These are phyloP conservation scores for Yamadazyma olivae DNA, from an alignment of 805 yeast genomes.

Conservation along the genomic window DNA sequence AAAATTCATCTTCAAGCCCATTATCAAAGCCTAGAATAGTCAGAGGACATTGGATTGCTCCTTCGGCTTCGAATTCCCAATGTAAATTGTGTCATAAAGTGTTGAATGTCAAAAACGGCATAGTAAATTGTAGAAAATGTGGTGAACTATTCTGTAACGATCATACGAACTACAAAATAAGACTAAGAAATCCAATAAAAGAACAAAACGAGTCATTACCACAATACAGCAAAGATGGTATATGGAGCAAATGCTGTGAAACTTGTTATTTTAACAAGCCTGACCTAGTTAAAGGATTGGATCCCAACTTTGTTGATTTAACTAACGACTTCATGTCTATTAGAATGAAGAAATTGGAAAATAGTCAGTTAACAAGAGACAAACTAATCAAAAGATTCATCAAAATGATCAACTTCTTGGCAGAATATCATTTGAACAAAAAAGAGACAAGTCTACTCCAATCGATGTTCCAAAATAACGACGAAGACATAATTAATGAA, in stretches of 20 bases:
- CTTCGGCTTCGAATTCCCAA: slow-evolving; percentile 41
- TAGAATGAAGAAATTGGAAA: slow-evolving; percentile 46
- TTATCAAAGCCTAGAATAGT: slow-evolving; percentile 26
- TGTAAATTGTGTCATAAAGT: slow-evolving; percentile 19
- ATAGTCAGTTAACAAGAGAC: slow-evolving; percentile 49
- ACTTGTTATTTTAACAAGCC: slow-evolving; percentile 56
- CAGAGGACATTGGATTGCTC: slow-evolving; percentile 57
- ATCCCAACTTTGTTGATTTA: slow-evolving; percentile 35
- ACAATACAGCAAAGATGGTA: slow-evolving; percentile 40
- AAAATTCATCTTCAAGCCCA: slow-evolving; percentile 2
- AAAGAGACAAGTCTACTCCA: slow-evolving; percentile 1
- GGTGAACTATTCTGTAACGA: slow-evolving; percentile 66
- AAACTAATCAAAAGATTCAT: slow-evolving; percentile 57
- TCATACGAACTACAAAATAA: slow-evolving; percentile 57
- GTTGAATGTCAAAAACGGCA: slow-evolving; percentile 52
- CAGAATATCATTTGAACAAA: slow-evolving; percentile 13
- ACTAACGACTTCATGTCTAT: slow-evolving; percentile 38
- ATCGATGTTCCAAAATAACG: slow-evolving; percentile 1
- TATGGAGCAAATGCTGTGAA: slow-evolving; percentile 72
- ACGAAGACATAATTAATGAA: slow-evolving; percentile 2
- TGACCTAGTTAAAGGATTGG: slow-evolving; percentile 48
- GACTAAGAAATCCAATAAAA: slow-evolving; percentile 43
- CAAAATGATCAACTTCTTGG: slow-evolving; percentile 35
- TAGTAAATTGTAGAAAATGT: slow-evolving; percentile 72
- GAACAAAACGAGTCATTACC: slow-evolving; percentile 43